Evolutionary conservation across 768 basidiomycete species (phyloP), one percentile per base, ranked within the genome.

Genomic region (Tylopilus intermedius): DNA sequence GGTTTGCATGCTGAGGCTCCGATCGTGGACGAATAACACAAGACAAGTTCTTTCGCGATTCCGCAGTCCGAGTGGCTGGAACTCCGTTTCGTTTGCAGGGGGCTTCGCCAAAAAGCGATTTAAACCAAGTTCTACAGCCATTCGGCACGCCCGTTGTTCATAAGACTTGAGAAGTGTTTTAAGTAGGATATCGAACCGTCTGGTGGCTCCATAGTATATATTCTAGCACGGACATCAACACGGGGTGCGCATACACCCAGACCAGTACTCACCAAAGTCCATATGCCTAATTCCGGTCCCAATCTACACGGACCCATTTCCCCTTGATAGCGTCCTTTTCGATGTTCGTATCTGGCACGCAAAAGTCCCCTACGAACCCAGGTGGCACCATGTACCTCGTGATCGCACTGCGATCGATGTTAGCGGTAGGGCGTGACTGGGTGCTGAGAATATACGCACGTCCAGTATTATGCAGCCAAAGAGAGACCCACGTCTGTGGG

Each of bases 251-350:
- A 32, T 33, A 18, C 14, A 32, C 38, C 4, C 37, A 30, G 9
- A 13, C 4, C 0, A 3, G 3, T 6, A 10, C 50, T 63, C 56
- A 90, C 83, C 62, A 90, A 68, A 61, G 76, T 83, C 71, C 73
- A 86, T 24, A 80, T 66, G 53, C 74, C 85, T 59, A 65, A 71
- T 74, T 78, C 80, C 74, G 68, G 71, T 97, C 88, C 42, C 82
- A 77, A 37, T 83, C 82, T 11, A 99, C 86, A 13, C 88, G 81
- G 2, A 95, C 91, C 95, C 95, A 99, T 60, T 86, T 89, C 0
- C 88, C 88, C 58, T 79, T 83, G 59, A 83, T 79, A 5, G 86
- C 83, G 63, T 93, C 88, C 45, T 86, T 69, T 63, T 90, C 86
- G 10, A 74, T 72, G 2, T 83, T 90, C 1, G 86, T 79, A 1